These are phyloP conservation scores for Lactarius psammicola DNA, from an alignment of 768 basidiomycete genomes.

Conservation along the genomic window DNA sequence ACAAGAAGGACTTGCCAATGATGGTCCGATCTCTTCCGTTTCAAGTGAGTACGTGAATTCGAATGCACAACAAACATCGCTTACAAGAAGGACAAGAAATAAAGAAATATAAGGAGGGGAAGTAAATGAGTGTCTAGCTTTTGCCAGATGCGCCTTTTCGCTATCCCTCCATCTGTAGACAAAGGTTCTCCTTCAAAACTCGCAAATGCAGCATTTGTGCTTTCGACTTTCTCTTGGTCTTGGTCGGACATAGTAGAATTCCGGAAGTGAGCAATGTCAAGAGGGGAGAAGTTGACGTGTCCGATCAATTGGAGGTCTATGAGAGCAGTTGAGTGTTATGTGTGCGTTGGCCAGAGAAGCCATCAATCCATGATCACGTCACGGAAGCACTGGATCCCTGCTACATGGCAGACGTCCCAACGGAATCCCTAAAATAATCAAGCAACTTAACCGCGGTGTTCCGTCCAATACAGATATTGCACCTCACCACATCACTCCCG, in stretches of 20 bases:
- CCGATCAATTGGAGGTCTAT: neutral
- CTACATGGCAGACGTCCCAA: neutral
- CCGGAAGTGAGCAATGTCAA: neutral
- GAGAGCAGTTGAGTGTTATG: neutral
- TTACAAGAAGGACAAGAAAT: slow-evolving; percentile 29
- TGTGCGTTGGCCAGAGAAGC: neutral
- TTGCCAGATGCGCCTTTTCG: slow-evolving; percentile 18
- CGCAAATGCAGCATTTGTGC: neutral
- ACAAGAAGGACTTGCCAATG: slow-evolving; percentile 14
- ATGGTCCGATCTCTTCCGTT: slow-evolving; percentile 28
- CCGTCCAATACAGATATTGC: neutral
- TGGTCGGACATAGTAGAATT: neutral
- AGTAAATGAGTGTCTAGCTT: slow-evolving; percentile 24
- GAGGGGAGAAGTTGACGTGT: no score
- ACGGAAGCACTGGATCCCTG: neutral
- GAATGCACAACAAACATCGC: neutral
- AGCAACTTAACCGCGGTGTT: neutral
- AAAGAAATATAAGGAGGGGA: slow-evolving; percentile 25
- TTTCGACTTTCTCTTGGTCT: neutral
- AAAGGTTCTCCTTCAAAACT: neutral
- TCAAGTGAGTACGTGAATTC: neutral
- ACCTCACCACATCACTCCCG: neutral
- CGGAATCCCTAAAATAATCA: neutral
- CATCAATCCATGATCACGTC: neutral
- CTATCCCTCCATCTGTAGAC: neutral